phyloP scores from a whole-genome alignment of 768 basidiomycete genomes.

The Lactifluus hygrophoroides region DNA sequence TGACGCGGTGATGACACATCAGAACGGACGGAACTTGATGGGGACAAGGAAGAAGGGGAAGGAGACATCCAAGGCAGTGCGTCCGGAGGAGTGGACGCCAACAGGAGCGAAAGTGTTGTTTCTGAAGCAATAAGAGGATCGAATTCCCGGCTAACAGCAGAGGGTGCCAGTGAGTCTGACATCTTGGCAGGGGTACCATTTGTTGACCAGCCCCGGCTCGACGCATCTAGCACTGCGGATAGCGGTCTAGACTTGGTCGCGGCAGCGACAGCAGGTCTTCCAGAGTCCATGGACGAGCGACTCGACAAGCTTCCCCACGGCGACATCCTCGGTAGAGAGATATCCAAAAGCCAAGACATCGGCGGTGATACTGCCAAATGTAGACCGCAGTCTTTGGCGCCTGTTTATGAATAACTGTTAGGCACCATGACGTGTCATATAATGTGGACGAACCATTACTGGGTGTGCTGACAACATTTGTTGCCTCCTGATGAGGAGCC shows the following conservation, averaged over 20 bases:
- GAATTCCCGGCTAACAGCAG: neutral
- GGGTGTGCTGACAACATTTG: neutral
- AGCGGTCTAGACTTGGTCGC: neutral
- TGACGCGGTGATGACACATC: neutral
- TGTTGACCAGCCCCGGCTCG: neutral
- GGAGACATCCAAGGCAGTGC: neutral
- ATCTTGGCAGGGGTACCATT: neutral
- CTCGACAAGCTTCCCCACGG: neutral
- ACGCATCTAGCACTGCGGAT: neutral
- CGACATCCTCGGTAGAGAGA: neutral
- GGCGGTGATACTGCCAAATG: neutral
- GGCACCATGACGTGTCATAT: neutral
- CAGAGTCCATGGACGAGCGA: neutral
- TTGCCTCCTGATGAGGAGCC: neutral
- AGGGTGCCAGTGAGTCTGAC: neutral
- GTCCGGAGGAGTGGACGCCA: neutral
- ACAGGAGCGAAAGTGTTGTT: neutral
- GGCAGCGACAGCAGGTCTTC: neutral
- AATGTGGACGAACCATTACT: neutral
- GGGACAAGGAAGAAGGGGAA: neutral
- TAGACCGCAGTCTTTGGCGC: neutral
- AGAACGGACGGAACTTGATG: neutral
- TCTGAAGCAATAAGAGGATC: neutral
- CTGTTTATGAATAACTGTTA: neutral
- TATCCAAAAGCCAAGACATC: neutral